Percentiles rank a stretch among this genome's conserved stretches.
Conservation (phyloP, 306 rosid species). For the Dalbergia cochinchinensis region DNA sequence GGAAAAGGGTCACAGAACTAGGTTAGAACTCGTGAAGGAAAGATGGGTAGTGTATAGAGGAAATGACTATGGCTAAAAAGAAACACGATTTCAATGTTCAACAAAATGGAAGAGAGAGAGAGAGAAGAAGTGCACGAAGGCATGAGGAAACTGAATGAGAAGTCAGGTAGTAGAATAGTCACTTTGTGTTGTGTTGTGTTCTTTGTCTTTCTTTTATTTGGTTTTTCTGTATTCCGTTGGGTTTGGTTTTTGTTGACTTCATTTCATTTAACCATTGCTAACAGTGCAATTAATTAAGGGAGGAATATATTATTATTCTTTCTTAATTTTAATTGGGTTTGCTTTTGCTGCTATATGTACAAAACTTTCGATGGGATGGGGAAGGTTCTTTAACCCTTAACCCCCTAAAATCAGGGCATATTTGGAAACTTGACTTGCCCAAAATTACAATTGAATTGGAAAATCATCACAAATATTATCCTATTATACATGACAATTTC, state of each 20-base stretch:
- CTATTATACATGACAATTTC: not conserved
- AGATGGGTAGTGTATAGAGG: conserved; percentile 2
- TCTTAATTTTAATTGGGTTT: not conserved
- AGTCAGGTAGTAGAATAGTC: conserved; percentile 16
- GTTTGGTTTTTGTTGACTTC: conserved; percentile 23
- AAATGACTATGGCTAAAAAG: conserved; percentile 23
- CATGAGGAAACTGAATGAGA: conserved; percentile 20
- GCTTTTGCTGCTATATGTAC: not conserved
- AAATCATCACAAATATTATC: too few species aligned
- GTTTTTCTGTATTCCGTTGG: not conserved
- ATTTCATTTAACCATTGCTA: not conserved
- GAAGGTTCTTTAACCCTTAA: conserved; percentile 1
- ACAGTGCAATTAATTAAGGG: not conserved
- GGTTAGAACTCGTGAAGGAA: not conserved
- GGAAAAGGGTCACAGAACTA: not conserved
- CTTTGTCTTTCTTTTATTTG: not conserved
- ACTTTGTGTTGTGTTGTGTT: not conserved
- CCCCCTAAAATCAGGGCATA: conserved; percentile 38
- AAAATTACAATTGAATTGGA: not conserved
- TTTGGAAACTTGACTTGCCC: not conserved
- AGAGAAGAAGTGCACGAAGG: not conserved
- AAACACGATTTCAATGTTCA: conserved; percentile 25
- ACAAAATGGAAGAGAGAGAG: not conserved
- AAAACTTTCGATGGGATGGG: not conserved
- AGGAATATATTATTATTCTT: not conserved